phyloP scores from a whole-genome alignment of 495 filamentous ascomycete species.

The Cercophora sp. region DNA sequence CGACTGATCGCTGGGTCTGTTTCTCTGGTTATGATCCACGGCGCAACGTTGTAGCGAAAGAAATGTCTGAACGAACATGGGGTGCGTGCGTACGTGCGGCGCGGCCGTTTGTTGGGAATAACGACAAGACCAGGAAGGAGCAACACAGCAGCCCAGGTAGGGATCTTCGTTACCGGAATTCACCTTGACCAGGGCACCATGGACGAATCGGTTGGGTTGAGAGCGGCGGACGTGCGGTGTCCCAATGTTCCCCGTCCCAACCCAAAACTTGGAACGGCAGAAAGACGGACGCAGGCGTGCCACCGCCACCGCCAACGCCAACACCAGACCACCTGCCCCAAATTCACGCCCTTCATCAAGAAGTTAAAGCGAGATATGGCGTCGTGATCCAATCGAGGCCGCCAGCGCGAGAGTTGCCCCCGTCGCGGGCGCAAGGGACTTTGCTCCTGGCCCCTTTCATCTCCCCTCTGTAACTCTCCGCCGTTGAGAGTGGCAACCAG shows the following conservation, averaged over 20 bases:
- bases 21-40: neutral
- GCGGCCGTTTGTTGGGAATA: neutral
- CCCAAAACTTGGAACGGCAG: conserved; percentile 16
- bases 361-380: conserved; percentile 11
- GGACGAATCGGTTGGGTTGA: neutral
- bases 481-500: neutral
- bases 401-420: neutral
- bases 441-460: conserved; percentile 1
- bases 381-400: conserved; percentile 9
- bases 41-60: neutral
- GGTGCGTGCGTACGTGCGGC: neutral
- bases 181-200: neutral
- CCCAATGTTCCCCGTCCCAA: neutral
- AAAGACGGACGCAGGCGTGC: neutral
- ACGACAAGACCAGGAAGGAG: neutral
- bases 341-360: conserved; percentile 13
- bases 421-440: conserved; percentile 1
- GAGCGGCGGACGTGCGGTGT: neutral
- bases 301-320: too few relatives aligned
- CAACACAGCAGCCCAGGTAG: neutral
- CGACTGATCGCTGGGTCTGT: neutral
- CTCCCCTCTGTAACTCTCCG: neutral
- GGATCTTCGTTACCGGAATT: conserved; percentile 6
- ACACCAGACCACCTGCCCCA: neutral
- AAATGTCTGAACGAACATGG: neutral